These are phyloP conservation scores for Marasmius fiardii DNA, from an alignment of 1,284 basidiomycete genomes.

Conservation along the genomic window DNA sequence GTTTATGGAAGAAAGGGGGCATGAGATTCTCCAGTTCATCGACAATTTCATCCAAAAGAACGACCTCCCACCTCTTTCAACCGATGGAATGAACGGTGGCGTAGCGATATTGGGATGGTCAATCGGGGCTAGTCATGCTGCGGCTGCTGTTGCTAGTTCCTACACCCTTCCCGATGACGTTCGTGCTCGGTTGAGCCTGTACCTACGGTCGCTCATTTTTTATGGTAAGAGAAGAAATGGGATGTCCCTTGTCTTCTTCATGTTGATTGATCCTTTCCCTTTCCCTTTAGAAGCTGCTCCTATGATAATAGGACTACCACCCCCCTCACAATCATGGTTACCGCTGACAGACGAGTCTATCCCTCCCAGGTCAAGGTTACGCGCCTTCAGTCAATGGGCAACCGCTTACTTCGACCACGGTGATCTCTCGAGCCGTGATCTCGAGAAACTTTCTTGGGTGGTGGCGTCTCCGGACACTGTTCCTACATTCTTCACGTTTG, in stretches of 20 bases:
- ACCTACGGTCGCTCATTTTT: conserved; percentile 24
- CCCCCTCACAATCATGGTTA: conserved; percentile 17
- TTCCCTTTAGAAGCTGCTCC: conserved; percentile 23
- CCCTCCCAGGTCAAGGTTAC: conserved; percentile 15
- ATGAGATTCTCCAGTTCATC: conserved; percentile 30
- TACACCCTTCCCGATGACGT: conserved; percentile 19
- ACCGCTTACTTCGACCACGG: conserved; percentile 33
- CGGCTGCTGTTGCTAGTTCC: conserved; percentile 24
- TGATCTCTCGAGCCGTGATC: conserved; percentile 25
- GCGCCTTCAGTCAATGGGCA: conserved; percentile 25
- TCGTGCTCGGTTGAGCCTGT: conserved; percentile 16
- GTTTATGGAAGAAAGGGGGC: conserved; percentile 24
- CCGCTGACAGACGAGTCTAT: conserved; percentile 19
- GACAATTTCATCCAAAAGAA: conserved; percentile 26
- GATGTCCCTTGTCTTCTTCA: neutral
- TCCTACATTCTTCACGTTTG: conserved; percentile 21
- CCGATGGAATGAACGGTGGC: conserved; percentile 27
- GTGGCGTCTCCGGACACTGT: conserved; percentile 15
- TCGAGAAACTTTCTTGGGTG: conserved; percentile 16
- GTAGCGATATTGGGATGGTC: conserved; percentile 36
- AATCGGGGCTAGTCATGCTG: conserved; percentile 23
- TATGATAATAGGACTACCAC: conserved; percentile 20
- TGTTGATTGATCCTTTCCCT: neutral
- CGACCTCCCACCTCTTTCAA: conserved; percentile 24
- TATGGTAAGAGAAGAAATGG: neutral